Base-by-base conservation (phyloP, 1,284 basidiomycete species). In the Xerocomus amazonicus region DNA sequence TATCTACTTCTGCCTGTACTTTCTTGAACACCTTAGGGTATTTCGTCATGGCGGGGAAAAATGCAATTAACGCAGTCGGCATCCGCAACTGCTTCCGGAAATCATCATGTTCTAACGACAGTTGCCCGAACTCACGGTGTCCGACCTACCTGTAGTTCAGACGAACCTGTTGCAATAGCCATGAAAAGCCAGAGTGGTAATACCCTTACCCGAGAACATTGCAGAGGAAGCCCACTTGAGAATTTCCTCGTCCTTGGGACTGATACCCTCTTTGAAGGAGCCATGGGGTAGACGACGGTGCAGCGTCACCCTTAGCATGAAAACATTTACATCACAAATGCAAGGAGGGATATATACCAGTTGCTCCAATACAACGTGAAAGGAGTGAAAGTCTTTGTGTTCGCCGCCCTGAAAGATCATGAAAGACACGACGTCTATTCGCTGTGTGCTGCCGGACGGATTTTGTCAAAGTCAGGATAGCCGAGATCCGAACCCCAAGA, bases 381-480 rank as follows among this genome's bases (percentile, higher is more conserved):
- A 62, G 78, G 79, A 17, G 91, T 92, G 9, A 84, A 88, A 56
- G 87, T 91, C 45, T 95, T 96, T 62, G 90, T 94, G 12, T 87
- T 86, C 51, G 75, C 81, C 29, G 94, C 93, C 0, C 78, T 94
- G 32, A 88, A 89, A 57, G 87, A 92, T 57, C 78, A 85, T 63
- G 87, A 92, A 59, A 84, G n/a, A n/a, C n/a, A n/a, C n/a, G n/a
- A n/a, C n/a, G n/a, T n/a, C n/a, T n/a, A n/a, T n/a, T n/a, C n/a
- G 86, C 78, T 94, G 45, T 96, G 90, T 56, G 91, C 92, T 0
- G 81, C 88, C 2, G 94, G 87, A 0, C 90, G 86, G 81, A 80
- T 96, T 36, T 77, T 84, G 60, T 97, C 82, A 91, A 56, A 87
- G 90, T 4, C 80, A 94, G 28, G 94, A 97, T 67, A 85, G 73